These are phyloP conservation scores for Harrya chromipes DNA, from an alignment of 768 basidiomycete genomes.

Conservation along the genomic window DNA sequence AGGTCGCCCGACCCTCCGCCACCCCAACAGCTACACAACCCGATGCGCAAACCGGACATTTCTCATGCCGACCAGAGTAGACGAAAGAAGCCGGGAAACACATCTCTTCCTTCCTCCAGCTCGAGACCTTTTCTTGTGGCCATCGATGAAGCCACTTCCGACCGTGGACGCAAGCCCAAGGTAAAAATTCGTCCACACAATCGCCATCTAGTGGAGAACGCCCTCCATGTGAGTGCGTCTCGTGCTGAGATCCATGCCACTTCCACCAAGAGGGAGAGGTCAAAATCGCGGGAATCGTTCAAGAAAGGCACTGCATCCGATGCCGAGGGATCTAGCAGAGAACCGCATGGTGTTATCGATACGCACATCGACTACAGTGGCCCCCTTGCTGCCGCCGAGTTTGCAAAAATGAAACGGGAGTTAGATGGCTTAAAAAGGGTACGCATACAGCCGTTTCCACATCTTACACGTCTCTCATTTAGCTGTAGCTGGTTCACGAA, in stretches of 20 bases:
- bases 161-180: constrained; percentile 34
- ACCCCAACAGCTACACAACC: constrained; percentile 14
- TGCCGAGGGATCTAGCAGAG: constrained; percentile 24
- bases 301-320: constrained; percentile 31
- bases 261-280: constrained; percentile 31
- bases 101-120: constrained; percentile 10
- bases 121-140: constrained; percentile 29
- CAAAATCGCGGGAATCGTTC: constrained; percentile 35
- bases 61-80: constrained; percentile 23
- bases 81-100: constrained; percentile 29
- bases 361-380: constrained; percentile 27
- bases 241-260: constrained; percentile 3
- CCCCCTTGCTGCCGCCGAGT: constrained; percentile 44
- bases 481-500: constrained; percentile 37
- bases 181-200: constrained; percentile 25
- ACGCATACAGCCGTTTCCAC: constrained; percentile 3
- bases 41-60: constrained; percentile 19
- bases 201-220: constrained; percentile 23
- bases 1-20: constrained; percentile 32
- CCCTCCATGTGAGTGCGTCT: constrained; percentile 6
- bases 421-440: constrained; percentile 52
- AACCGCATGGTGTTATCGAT: constrained; percentile 15
- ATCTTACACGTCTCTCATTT: constrained; percentile 3
- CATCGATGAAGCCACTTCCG: constrained; percentile 25
- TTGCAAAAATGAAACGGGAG: constrained; percentile 55